Evolutionary conservation across 192 early-diverging fungal genomes (phyloP).

Genomic region (Lunasporangiospora selenospora): DNA sequence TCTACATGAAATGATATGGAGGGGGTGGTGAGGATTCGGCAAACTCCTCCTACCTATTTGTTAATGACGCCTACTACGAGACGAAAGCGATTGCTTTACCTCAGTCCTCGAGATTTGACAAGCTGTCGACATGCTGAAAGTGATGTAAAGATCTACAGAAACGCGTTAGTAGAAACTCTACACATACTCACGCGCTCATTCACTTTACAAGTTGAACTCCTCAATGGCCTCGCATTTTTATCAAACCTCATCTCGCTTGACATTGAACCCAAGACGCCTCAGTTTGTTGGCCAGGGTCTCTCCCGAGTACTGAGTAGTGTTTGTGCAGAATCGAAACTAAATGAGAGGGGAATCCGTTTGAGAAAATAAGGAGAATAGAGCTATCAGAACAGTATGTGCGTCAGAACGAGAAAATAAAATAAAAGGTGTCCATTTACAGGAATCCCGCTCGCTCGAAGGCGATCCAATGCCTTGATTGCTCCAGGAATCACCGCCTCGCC

Average conservation of each 20-base stretch:
- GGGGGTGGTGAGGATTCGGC: too few species aligned
- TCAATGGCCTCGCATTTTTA: too few species aligned
- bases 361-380: not conserved
- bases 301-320: conserved; percentile 83
- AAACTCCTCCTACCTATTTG: too few species aligned
- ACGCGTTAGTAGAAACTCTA: too few species aligned
- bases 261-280: conserved; percentile 68
- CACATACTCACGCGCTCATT: too few species aligned
- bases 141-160: conserved; percentile 77
- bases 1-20: too few species aligned
- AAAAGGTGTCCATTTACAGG: conserved; percentile 26
- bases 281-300: conserved; percentile 65
- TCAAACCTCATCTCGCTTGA: conserved; percentile 66
- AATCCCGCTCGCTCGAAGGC: conserved; percentile 64
- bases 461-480: conserved; percentile 68
- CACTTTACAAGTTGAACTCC: too few species aligned
- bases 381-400: not conserved
- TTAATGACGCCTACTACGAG: too few species aligned
- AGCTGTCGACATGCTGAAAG: conserved; percentile 76
- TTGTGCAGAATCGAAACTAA: conserved; percentile 80
- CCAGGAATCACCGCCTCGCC: conserved; percentile 68
- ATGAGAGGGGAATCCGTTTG: conserved; percentile 3
- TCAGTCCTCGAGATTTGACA: conserved; percentile 52
- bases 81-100: conserved; percentile 43
- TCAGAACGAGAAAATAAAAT: not conserved